Conservation (phyloP, 305 asterid species). For the Fraxinus paxiana region DNA sequence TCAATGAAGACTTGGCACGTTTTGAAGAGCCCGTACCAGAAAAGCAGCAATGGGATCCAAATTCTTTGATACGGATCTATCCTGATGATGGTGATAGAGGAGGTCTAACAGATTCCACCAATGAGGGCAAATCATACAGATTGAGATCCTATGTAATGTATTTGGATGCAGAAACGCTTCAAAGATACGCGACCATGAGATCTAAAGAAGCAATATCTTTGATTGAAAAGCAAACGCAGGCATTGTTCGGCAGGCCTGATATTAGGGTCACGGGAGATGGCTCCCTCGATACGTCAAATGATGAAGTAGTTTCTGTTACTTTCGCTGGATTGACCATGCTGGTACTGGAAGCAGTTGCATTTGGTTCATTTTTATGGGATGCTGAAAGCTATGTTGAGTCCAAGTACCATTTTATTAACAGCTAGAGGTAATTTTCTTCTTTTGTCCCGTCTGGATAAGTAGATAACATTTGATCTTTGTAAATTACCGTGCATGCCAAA, state of each 20-base stretch:
- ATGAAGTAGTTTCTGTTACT: slow-evolving; percentile 59
- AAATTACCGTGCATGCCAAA: background rate
- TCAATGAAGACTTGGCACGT: slow-evolving; percentile 37
- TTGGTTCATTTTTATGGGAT: slow-evolving; percentile 92
- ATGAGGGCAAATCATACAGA: slow-evolving; percentile 51
- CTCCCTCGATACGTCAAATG: slow-evolving; percentile 58
- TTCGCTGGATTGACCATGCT: slow-evolving; percentile 74
- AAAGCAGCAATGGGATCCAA: slow-evolving; percentile 74
- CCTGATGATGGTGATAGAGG: slow-evolving; percentile 62
- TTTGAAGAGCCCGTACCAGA: slow-evolving; percentile 48
- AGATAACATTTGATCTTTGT: background rate
- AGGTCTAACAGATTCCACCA: slow-evolving; percentile 36
- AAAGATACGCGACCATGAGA: slow-evolving; percentile 80
- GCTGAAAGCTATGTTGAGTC: slow-evolving; percentile 71
- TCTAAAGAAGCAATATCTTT: slow-evolving; percentile 79
- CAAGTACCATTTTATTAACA: slow-evolving; percentile 60
- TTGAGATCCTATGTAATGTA: slow-evolving; percentile 85
- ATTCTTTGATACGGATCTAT: slow-evolving; percentile 60
- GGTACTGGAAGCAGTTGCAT: slow-evolving; percentile 87
- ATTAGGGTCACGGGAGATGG: slow-evolving; percentile 65
- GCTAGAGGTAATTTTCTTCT: slow-evolving; percentile 29
- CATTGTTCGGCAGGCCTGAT: slow-evolving; percentile 87
- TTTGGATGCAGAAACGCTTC: slow-evolving; percentile 89
- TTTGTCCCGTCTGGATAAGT: background rate
- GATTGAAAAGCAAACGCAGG: slow-evolving; percentile 92